These are phyloP conservation scores for Scedosporium apiospermum DNA, from an alignment of 2,329 filamentous ascomycete genomes.

Conservation along the genomic window DNA sequence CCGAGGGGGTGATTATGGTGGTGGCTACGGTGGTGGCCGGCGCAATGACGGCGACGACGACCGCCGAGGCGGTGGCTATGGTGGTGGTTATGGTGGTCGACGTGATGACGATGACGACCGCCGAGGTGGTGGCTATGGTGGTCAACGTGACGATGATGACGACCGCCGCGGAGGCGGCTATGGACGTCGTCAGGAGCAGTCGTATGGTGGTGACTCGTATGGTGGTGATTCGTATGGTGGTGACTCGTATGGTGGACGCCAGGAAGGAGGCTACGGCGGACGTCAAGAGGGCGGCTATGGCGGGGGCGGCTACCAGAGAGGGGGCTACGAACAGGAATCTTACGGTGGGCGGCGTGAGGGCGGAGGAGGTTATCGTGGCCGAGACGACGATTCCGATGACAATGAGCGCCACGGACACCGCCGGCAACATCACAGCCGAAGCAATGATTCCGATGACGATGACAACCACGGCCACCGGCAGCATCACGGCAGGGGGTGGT, in stretches of 20 bases:
- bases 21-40: not conserved
- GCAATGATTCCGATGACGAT: not conserved
- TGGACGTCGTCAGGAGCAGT: slow-evolving; percentile 10
- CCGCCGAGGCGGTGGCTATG: no score
- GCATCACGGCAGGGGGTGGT: not conserved
- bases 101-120: slow-evolving; percentile 9
- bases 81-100: not conserved
- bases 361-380: not conserved
- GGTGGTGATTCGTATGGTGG: slow-evolving; percentile 17
- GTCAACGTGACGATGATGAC: slow-evolving; percentile 17
- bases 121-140: slow-evolving; percentile 14
- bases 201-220: slow-evolving; percentile 12
- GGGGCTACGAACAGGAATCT: slow-evolving; percentile 6
- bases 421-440: not conserved
- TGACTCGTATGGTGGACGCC: slow-evolving; percentile 13
- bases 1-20: not conserved
- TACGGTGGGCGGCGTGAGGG: not conserved
- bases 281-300: slow-evolving; percentile 12
- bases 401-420: slow-evolving; percentile 10
- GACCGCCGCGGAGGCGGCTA: slow-evolving; percentile 13
- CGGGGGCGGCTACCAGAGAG: slow-evolving; percentile 12
- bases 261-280: slow-evolving; percentile 10
- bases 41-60: slow-evolving; percentile 7
- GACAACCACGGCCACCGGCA: slow-evolving; percentile 1
- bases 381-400: not conserved